These are phyloP conservation scores for Fusarium solani-melongenae DNA, from an alignment of 2,329 filamentous ascomycete species.

Conservation along the genomic window DNA sequence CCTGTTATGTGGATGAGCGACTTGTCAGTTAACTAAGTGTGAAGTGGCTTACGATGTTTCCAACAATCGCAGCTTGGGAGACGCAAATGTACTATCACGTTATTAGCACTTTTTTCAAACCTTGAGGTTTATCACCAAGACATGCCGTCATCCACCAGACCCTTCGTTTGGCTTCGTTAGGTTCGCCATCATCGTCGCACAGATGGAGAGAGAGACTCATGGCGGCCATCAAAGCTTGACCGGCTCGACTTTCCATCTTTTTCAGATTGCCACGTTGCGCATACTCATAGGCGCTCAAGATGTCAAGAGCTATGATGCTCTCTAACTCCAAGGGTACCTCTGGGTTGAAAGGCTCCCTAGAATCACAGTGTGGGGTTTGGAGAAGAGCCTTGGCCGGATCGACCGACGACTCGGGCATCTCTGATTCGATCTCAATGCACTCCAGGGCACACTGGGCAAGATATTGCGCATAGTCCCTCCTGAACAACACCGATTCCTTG, in stretches of 20 bases:
- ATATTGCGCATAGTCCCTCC: neutral
- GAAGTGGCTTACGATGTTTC: neutral
- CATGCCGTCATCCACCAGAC: neutral
- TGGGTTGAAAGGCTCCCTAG: neutral
- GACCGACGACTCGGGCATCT: neutral
- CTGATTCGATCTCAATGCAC: neutral
- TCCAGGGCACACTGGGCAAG: neutral
- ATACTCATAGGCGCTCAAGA: neutral
- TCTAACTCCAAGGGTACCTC: neutral
- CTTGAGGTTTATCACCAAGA: neutral
- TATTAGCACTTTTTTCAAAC: neutral
- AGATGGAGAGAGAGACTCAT: neutral
- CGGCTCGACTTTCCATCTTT: neutral
- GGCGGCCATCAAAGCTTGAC: neutral
- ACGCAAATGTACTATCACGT: neutral
- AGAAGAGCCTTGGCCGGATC: neutral
- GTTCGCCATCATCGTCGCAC: neutral
- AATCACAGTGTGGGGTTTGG: neutral
- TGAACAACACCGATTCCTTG: neutral
- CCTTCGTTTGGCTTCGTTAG: neutral
- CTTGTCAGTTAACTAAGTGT: neutral
- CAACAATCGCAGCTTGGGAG: neutral
- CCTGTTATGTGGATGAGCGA: neutral
- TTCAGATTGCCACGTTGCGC: neutral
- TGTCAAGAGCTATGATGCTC: neutral